Evolutionary conservation across 176 grass and related monocot species (phyloP).

Genomic region (Triticum aestivum): IWGSC_CS_RefSeq_v2.1 NC_057796.1:401124245-401124744

Average conservation of each 20-base stretch:
- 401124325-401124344: conserved; percentile 9
- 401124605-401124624: too few species aligned
- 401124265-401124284: background rate
- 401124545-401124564: background rate
- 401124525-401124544: background rate
- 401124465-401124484: background rate
- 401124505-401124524: background rate
- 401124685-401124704: background rate
- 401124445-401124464: background rate
- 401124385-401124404: background rate
- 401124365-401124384: background rate
- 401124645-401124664: too few species aligned
- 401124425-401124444: background rate
- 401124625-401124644: too few species aligned
- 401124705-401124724: background rate
- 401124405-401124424: background rate
- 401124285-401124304: background rate
- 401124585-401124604: too few species aligned
- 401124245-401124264: background rate
- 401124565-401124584: too few species aligned
- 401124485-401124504: background rate
- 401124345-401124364: background rate
- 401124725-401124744: background rate
- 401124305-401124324: background rate
- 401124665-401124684: background rate